Evolutionary conservation across 2,329 filamentous ascomycete species (phyloP).

Genomic region (Graphiopsis chlorocephala): DNA sequence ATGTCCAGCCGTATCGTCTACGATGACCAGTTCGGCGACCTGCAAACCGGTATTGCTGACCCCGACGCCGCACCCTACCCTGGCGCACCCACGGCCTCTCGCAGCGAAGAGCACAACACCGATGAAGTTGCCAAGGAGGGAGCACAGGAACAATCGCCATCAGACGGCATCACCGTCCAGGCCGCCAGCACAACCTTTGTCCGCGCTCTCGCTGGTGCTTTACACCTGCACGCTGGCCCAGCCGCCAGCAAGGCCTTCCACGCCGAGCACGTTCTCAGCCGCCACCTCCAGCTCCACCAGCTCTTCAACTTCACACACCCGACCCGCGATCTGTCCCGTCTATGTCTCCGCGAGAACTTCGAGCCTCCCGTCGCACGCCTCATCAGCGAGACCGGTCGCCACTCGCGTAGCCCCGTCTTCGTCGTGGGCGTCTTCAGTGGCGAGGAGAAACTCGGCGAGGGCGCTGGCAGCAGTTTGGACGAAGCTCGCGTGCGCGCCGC

Average conservation of each 20-base stretch:
- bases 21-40: slow-evolving; percentile 81
- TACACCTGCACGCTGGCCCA: slow-evolving; percentile 82
- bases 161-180: slow-evolving; percentile 46
- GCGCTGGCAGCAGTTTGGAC: slow-evolving; percentile 72
- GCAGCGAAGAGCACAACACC: slow-evolving; percentile 5
- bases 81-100: slow-evolving; percentile 7
- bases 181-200: slow-evolving; percentile 73
- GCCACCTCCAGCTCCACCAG: slow-evolving; percentile 52
- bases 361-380: slow-evolving; percentile 82
- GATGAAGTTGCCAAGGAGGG: slow-evolving; percentile 18
- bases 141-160: neutral
- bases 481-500: slow-evolving; percentile 76
- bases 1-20: slow-evolving; percentile 75
- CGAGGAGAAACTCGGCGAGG: slow-evolving; percentile 87
- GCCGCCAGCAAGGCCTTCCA: slow-evolving; percentile 79
- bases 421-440: slow-evolving; percentile 94
- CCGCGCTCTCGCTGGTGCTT: slow-evolving; percentile 75
- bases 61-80: slow-evolving; percentile 5
- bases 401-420: slow-evolving; percentile 82
- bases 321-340: slow-evolving; percentile 73
- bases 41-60: slow-evolving; percentile 32
- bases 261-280: slow-evolving; percentile 69
- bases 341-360: slow-evolving; percentile 88
- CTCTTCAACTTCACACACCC: slow-evolving; percentile 85
- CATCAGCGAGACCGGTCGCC: slow-evolving; percentile 83